phyloP scores from a whole-genome alignment of 352 stramenopile genomes.

The Globisporangium parvum region DNA sequence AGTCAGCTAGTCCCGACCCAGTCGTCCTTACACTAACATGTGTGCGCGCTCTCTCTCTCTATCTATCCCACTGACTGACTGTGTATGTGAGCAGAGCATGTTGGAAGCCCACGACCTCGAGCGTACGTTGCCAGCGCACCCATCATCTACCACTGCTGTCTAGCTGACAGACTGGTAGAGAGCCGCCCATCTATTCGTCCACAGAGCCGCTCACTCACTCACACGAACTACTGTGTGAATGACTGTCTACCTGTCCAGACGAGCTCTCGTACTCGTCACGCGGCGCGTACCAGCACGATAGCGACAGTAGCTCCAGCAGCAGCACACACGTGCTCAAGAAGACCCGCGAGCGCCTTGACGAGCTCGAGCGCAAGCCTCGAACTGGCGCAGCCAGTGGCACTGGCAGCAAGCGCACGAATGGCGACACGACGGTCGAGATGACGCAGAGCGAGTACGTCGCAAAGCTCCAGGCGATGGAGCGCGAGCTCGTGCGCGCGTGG shows the following conservation, averaged over 20 bases:
- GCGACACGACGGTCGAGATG: conserved; percentile 57
- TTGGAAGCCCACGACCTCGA: conserved; percentile 68
- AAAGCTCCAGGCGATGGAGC: conserved; percentile 76
- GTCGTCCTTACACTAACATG: neutral
- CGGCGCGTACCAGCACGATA: conserved; percentile 33
- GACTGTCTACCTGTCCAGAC: conserved; percentile 10
- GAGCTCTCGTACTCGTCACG: conserved; percentile 39
- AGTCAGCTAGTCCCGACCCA: neutral
- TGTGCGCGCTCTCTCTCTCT: neutral
- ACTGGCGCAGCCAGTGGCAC: neutral
- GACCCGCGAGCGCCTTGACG: conserved; percentile 57
- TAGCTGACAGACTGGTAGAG: too few species aligned
- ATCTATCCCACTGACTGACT: too few species aligned
- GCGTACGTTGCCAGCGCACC: conserved; percentile 20
- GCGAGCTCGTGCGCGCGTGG: conserved; percentile 64
- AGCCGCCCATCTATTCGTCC: too few species aligned
- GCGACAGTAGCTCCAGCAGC: conserved; percentile 27
- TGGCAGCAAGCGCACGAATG: conserved; percentile 1
- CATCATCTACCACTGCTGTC: neutral
- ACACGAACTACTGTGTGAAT: neutral
- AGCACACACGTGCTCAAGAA: conserved; percentile 51
- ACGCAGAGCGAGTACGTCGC: conserved; percentile 79
- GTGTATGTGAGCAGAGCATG: conserved; percentile 33
- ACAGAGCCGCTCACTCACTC: neutral
- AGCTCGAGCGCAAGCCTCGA: conserved; percentile 36